phyloP scores from a whole-genome alignment of 305 asterid genomes.

The Fraxinus sp. region DNA sequence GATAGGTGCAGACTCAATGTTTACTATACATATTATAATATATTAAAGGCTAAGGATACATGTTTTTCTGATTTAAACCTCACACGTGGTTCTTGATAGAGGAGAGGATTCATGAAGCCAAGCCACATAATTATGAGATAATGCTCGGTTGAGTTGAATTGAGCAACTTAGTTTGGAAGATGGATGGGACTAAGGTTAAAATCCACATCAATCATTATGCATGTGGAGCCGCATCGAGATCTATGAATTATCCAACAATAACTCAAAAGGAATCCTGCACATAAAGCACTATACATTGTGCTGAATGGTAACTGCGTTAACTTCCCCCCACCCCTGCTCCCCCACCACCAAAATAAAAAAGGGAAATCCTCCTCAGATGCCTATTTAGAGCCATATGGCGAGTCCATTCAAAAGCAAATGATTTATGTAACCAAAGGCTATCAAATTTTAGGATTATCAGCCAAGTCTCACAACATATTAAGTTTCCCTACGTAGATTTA shows the following conservation, averaged over 20 bases:
- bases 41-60: not conserved
- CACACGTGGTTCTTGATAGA: not conserved
- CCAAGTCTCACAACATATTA: not conserved
- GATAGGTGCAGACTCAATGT: not conserved
- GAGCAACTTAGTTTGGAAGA: constrained; percentile 11
- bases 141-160: not conserved
- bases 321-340: not conserved
- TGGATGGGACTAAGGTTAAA: constrained; percentile 13
- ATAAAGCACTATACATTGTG: not conserved
- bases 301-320: not conserved
- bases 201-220: constrained; percentile 5
- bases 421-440: constrained; percentile 17
- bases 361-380: not conserved
- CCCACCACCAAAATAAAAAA: not conserved
- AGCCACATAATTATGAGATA: not conserved
- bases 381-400: not conserved
- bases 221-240: not conserved
- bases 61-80: not conserved
- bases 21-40: not conserved
- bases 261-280: not conserved
- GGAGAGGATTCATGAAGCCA: not conserved
- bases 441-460: not conserved
- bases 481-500: not conserved
- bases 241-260: not conserved
- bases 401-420: constrained; percentile 19